Conservation (phyloP, 164 flowering plant genomes). For the Stephania cephalantha region DNA sequence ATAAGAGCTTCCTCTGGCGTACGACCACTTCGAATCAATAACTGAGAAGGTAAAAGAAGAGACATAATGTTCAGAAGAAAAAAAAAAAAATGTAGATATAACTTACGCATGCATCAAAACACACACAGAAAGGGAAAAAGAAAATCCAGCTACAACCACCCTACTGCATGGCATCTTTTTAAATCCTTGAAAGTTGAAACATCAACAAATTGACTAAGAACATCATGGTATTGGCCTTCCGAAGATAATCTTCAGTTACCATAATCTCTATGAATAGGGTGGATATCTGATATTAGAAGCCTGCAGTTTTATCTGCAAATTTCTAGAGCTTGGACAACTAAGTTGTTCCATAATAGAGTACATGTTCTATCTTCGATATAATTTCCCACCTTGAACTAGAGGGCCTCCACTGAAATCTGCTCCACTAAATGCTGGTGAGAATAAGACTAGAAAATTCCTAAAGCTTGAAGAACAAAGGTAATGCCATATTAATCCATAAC, state of each 20-base stretch:
- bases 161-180: background rate
- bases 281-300: background rate
- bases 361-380: background rate
- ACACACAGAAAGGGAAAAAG: background rate
- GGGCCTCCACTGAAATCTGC: background rate
- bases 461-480: background rate
- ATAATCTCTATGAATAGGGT: background rate
- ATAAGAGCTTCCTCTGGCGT: conserved; percentile 88
- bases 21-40: conserved; percentile 92
- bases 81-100: background rate
- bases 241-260: background rate
- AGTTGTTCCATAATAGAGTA: background rate
- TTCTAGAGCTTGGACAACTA: background rate
- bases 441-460: background rate
- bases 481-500: background rate
- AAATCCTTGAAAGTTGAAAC: too few species aligned
- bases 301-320: background rate
- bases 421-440: too few species aligned
- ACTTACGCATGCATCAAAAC: background rate
- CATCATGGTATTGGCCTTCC: background rate
- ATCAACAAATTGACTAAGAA: too few species aligned
- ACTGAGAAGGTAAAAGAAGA: conserved; percentile 31
- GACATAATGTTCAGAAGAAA: background rate
- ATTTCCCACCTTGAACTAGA: background rate
- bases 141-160: background rate